Conservation (phyloP, 352 stramenopile species). For the Globisporangium paddicum region DNA sequence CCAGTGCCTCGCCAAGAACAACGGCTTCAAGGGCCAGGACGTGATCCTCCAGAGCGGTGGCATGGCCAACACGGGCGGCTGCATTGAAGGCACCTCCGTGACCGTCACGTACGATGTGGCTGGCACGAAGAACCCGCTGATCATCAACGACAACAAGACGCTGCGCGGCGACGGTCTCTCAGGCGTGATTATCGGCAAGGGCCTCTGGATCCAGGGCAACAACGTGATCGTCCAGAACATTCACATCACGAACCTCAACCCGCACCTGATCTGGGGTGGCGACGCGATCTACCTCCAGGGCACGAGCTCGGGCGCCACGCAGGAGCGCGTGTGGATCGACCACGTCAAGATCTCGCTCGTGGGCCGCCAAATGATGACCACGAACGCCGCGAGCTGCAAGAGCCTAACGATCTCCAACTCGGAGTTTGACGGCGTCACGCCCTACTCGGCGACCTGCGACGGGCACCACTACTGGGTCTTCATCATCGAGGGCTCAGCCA, state of each 20-base stretch:
- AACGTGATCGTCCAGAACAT: constrained; percentile 41
- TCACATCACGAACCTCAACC: constrained; percentile 37
- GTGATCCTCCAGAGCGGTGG: constrained; percentile 48
- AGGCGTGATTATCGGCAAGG: constrained; percentile 32
- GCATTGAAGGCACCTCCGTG: constrained; percentile 25
- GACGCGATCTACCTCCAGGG: constrained; percentile 13
- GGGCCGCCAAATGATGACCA: constrained; percentile 29
- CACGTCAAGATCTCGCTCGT: constrained; percentile 27
- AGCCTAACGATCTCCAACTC: constrained; percentile 33
- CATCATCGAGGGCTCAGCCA: constrained; percentile 25
- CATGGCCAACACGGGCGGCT: constrained; percentile 49
- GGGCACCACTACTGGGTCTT: constrained; percentile 34
- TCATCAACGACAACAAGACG: constrained; percentile 29
- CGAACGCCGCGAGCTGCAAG: constrained; percentile 20
- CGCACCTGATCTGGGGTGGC: constrained; percentile 22
- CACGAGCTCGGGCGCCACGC: constrained; percentile 11
- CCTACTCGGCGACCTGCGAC: constrained; percentile 28
- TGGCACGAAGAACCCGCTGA: constrained; percentile 24
- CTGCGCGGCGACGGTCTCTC: constrained; percentile 24
- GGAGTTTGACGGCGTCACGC: constrained; percentile 29
- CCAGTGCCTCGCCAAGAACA: constrained; percentile 45
- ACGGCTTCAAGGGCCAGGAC: constrained; percentile 46
- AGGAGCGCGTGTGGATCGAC: constrained; percentile 34
- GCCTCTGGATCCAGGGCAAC: constrained; percentile 22
- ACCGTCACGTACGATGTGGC: constrained; percentile 40